These are phyloP conservation scores for Rhododendron vialii DNA, from an alignment of 148 eudicot genomes.

Conservation along the genomic window DNA sequence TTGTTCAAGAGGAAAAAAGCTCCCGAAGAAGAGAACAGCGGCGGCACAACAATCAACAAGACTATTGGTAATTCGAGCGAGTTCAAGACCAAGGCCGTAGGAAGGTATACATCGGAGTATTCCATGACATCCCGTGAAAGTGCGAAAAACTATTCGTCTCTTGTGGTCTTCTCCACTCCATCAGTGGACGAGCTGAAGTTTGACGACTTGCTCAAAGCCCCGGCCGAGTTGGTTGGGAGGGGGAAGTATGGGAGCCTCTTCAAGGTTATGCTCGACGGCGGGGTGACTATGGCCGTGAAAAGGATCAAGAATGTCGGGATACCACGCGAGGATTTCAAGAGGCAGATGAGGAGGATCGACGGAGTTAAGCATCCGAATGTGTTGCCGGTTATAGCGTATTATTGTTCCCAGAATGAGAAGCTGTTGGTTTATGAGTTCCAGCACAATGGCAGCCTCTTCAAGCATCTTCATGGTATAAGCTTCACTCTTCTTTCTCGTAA, in stretches of 20 bases:
- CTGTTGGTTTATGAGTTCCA: slow-evolving; percentile 50
- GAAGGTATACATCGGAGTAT: slow-evolving; percentile 26
- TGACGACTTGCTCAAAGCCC: slow-evolving; percentile 40
- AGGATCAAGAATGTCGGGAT: slow-evolving; percentile 45
- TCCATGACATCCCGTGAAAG: slow-evolving; percentile 29
- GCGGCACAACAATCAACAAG: background rate
- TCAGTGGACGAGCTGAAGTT: slow-evolving; percentile 30
- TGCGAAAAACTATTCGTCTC: slow-evolving; percentile 8
- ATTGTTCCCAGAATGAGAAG: slow-evolving; percentile 45
- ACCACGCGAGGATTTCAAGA: slow-evolving; percentile 30
- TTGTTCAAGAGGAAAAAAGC: slow-evolving; percentile 14
- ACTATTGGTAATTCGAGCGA: slow-evolving; percentile 11
- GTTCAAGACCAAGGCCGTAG: slow-evolving; percentile 12
- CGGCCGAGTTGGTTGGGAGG: slow-evolving; percentile 42
- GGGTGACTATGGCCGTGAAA: slow-evolving; percentile 38
- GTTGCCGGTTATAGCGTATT: slow-evolving; percentile 38
- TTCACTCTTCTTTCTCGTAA: background rate
- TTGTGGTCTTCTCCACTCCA: slow-evolving; percentile 25
- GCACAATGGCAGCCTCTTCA: slow-evolving; percentile 45
- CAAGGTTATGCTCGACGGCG: slow-evolving; percentile 25
- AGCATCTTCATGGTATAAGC: slow-evolving; percentile 39
- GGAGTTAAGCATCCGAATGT: slow-evolving; percentile 36
- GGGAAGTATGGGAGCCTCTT: slow-evolving; percentile 46
- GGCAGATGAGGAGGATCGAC: slow-evolving; percentile 35
- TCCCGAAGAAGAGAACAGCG: background rate